These are phyloP conservation scores for Hippophae tibetana DNA, from an alignment of 306 rosid species.

Conservation along the genomic window DNA sequence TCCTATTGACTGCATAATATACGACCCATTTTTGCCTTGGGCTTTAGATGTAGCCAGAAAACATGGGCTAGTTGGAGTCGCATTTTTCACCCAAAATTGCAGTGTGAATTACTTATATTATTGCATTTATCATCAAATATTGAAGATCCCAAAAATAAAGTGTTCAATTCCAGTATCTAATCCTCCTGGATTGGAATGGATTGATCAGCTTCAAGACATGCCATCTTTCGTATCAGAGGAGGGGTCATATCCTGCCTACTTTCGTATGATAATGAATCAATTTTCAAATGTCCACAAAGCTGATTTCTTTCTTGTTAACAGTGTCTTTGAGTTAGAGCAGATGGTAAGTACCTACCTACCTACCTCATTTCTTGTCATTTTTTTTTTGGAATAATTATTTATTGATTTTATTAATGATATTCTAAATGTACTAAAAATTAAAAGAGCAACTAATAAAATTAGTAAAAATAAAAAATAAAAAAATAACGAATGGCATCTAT, in stretches of 20 bases:
- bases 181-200: too few relatives aligned
- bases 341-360: not conserved
- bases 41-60: slow-evolving; percentile 17
- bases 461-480: too few relatives aligned
- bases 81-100: slow-evolving; percentile 21
- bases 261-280: not conserved
- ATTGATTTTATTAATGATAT: too few relatives aligned
- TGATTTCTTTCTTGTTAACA: slow-evolving; percentile 19
- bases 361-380: too few relatives aligned
- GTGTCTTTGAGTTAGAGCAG: slow-evolving; percentile 15
- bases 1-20: slow-evolving; percentile 8
- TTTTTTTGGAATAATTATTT: too few relatives aligned
- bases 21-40: slow-evolving; percentile 25
- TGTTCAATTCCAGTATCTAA: not conserved
- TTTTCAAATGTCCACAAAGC: slow-evolving; percentile 12
- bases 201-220: not conserved
- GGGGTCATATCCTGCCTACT: not conserved
- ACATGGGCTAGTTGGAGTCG: slow-evolving; percentile 16
- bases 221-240: slow-evolving; percentile 19
- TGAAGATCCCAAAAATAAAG: not conserved
- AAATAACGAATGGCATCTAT: too few relatives aligned
- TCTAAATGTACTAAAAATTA: too few relatives aligned
- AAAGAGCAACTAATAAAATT: too few relatives aligned
- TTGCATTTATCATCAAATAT: not conserved
- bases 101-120: slow-evolving; percentile 4